Conservation (phyloP, 164 flowering plant genomes). For the Stephania cephalantha region DNA sequence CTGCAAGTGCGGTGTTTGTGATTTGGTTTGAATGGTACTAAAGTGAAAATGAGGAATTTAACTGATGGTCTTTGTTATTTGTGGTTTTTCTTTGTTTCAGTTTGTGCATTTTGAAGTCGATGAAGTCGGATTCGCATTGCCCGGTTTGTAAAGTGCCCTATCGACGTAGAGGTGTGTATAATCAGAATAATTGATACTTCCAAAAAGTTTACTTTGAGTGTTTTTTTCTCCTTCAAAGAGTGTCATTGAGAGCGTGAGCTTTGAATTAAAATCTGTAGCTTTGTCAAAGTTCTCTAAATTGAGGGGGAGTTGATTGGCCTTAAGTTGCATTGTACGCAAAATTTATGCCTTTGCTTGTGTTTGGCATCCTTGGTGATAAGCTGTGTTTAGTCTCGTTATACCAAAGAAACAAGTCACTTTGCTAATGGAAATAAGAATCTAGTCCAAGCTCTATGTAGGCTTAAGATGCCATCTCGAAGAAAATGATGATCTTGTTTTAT, state of each 20-base stretch:
- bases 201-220: neutral
- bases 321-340: no score
- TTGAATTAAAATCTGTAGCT: neutral
- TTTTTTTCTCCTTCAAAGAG: neutral
- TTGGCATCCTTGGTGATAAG: no score
- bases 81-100: constrained; percentile 29
- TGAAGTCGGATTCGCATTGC: constrained; percentile 64
- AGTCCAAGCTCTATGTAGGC: no score
- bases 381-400: no score
- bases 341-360: no score
- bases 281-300: neutral
- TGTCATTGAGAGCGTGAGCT: neutral
- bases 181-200: neutral
- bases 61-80: neutral
- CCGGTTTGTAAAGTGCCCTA: constrained; percentile 94
- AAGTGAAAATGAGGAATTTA: neutral
- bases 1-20: constrained; percentile 63
- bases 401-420: no score
- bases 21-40: neutral
- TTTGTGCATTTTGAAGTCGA: constrained; percentile 60
- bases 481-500: no score
- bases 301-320: no score
- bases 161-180: constrained; percentile 63
- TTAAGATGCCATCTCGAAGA: no score
- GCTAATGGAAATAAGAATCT: no score